Conservation (phyloP, 306 rosid genomes). For the Glycine soja region DNA sequence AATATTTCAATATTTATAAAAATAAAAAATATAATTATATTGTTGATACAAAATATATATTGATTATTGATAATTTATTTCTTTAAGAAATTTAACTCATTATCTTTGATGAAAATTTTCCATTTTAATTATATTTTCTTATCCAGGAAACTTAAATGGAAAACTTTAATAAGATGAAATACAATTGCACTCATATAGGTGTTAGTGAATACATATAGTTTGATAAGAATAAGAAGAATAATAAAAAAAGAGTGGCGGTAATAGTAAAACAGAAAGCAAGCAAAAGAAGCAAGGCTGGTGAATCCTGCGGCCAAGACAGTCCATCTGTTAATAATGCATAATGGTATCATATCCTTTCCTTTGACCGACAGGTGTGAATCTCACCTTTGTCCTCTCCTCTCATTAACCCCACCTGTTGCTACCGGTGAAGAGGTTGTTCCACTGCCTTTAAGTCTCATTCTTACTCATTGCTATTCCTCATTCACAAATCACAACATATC, state of each 20-base stretch:
- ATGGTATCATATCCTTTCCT: not conserved
- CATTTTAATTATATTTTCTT: too few species aligned
- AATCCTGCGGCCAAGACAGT: conserved; percentile 24
- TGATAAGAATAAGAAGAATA: not conserved
- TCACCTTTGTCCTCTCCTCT: not conserved
- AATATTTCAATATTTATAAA: too few species aligned
- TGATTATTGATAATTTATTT: too few species aligned
- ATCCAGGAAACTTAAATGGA: too few species aligned
- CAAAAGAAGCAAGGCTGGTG: not conserved
- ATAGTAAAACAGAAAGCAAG: not conserved
- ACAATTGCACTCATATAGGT: too few species aligned
- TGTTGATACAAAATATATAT: too few species aligned
- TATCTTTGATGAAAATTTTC: too few species aligned
- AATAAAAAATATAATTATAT: too few species aligned
- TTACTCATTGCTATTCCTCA: not conserved
- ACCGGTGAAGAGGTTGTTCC: conserved; percentile 44
- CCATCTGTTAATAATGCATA: not conserved
- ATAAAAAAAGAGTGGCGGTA: not conserved
- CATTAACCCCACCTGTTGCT: not conserved
- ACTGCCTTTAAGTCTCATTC: conserved; percentile 6
- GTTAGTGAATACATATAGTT: too few species aligned
- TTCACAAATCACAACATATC: not conserved
- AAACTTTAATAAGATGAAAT: too few species aligned
- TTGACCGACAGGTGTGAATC: conserved; percentile 45
- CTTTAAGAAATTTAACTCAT: too few species aligned